phyloP scores from a whole-genome alignment of 768 basidiomycete genomes.

The Termitomyces sp. region DNA sequence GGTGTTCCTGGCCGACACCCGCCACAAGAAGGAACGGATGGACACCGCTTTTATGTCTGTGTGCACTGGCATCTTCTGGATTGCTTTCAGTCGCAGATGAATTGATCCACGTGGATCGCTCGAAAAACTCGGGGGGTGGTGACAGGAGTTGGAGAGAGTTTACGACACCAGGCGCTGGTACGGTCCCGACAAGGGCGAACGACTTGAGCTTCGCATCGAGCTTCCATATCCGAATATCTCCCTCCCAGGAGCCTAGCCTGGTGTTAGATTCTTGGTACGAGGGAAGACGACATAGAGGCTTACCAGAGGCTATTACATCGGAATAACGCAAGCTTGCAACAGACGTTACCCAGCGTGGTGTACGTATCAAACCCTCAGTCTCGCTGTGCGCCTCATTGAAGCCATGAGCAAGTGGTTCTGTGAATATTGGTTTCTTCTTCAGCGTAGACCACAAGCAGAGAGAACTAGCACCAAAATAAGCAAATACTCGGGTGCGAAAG shows the following conservation, averaged over 20 bases:
- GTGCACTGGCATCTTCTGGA: background rate
- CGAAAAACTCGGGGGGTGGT: slow-evolving; percentile 43
- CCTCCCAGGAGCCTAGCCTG: slow-evolving; percentile 86
- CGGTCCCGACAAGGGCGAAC: slow-evolving; percentile 60
- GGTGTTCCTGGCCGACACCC: slow-evolving; percentile 82
- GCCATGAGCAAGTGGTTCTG: slow-evolving; percentile 83
- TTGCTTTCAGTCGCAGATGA: background rate
- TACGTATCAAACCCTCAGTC: slow-evolving; percentile 67
- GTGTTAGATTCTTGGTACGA: background rate
- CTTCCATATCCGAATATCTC: slow-evolving; percentile 86
- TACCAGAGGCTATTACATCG: slow-evolving; percentile 88
- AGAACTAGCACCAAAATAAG: slow-evolving; percentile 44
- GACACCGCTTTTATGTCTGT: slow-evolving; percentile 15
- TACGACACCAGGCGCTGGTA: slow-evolving; percentile 73
- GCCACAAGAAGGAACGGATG: slow-evolving; percentile 60
- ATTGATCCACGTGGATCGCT: slow-evolving; percentile 27
- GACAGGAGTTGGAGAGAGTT: slow-evolving; percentile 85
- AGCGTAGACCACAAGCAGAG: slow-evolving; percentile 87
- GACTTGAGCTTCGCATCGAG: slow-evolving; percentile 74
- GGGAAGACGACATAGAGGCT: background rate
- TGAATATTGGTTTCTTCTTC: slow-evolving; percentile 95
- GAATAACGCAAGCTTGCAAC: slow-evolving; percentile 82
- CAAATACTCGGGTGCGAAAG: background rate
- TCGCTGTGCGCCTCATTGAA: slow-evolving; percentile 65
- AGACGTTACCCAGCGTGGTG: slow-evolving; percentile 89